Base-by-base conservation (phyloP, 441 rosid genomes). In the Melastoma candidum region DNA sequence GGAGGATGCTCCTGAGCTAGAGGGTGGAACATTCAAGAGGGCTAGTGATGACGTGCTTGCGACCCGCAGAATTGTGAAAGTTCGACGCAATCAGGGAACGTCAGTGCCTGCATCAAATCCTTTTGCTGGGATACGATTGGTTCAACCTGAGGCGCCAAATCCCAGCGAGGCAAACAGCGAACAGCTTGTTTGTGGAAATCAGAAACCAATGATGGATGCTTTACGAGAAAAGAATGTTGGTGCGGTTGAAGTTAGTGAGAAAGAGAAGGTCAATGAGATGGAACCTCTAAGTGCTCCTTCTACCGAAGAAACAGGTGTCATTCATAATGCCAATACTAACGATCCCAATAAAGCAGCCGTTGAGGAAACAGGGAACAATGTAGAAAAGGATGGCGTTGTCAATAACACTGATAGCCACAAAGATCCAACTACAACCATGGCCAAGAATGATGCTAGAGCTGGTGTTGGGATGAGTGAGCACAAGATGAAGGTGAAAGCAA, bases 31-130 rank as follows among this genome's bases (percentile, higher is more conserved):
- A 60, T 90, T 90, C 70, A 78, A 90, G 75, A 81, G 61, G 69
- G 96, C 97, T 10, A 87, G 77, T 66, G 84, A 79, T 12, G 87
- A 90, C 63, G 87, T 90, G 11, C 66, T 90, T 55, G 95, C 96
- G 46, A 58, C 54, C 46, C 72, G 97, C 73, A 83, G 82, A 71
- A 84, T 84, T 52, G 72, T 90, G 53, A 87, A 69, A 73, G 87
- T 83, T 70, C 80, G 85, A 58, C 87, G 92, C 26, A 70, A 36
- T 63, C 82, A 57, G 54, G 55, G 68, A 10, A 5, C 90, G 12
- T 64, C 68, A 12, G 36, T 74, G 54, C 62, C 82, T 22, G 59
- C 88, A 32, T 63, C 87, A 32, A 90, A 90, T 74, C 97, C 97
- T 43, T 87, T 90, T 77, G 83, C 95, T 50, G 81, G 80, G 53